Evolutionary conservation across 169 alveolate genomes (phyloP), one percentile per base, ranked within the genome.

Genomic region (Plasmodium falciparum): DNA sequence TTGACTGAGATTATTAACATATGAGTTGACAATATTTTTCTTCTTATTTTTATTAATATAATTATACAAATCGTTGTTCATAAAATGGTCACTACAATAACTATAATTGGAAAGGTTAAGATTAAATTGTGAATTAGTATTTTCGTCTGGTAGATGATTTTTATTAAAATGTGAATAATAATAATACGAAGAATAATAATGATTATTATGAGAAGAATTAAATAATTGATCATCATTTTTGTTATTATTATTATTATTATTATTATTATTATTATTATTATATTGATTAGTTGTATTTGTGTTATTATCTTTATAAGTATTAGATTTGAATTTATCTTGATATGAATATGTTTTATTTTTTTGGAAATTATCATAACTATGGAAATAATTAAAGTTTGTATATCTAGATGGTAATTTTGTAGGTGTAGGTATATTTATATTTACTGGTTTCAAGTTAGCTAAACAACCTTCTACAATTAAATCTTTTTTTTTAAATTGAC

Each of bases 391-490:
- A 17, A 71, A 70, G 17, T 67, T 83, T 1, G 70, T 70, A 50
- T 83, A 83, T 49, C 67, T 83, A 0, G 91, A 83, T 6, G 85
- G 85, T 13, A 49, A 69, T 50, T 83, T 83, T 4, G 45, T 56
- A 29, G 91, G 91, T 9, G 83, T 58, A 13, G 92, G 92, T 2
- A 75, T 73, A 49, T 67, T 54, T 22, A 74, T 88, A 26, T 26
- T 88, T 9, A 74, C 15, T 3, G 89, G 92, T 2, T 93, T 95
- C 26, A 96, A 89, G 86, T 93, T 94, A 7, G 95, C 93, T 49
- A 96, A 83, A 15, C 98, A 95, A 17, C 99, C 99, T 74, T 96
- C 98, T 69, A 98, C 99, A 20, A 98, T 95, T 43, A 96, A 90
- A 43, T 96, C 96, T 76, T 94, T 89, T 75, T 95, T 95, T 88